Evolutionary conservation across 1,284 basidiomycete species (phyloP).

Genomic region (Ustilago hordei): DNA sequence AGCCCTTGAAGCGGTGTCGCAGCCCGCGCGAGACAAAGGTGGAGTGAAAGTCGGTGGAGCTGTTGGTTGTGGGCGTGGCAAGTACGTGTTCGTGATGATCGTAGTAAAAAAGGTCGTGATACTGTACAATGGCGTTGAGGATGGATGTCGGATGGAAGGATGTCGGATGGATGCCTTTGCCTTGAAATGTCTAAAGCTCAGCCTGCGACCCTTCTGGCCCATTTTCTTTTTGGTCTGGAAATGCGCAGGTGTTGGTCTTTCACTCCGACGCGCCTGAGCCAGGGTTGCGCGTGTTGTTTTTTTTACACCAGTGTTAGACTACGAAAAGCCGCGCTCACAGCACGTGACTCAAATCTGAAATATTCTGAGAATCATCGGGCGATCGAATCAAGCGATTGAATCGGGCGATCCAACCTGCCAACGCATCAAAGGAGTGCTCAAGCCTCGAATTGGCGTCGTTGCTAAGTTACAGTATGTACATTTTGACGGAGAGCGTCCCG

Average conservation of each 20-base stretch:
- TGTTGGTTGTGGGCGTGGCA: not conserved
- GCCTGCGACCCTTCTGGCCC: not conserved
- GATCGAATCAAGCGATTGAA: not conserved
- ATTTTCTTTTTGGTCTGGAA: not conserved
- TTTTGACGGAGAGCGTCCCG: not conserved
- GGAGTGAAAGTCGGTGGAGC: not conserved
- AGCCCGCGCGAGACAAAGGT: not conserved
- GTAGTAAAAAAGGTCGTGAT: not conserved
- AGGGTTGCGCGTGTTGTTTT: constrained; percentile 1
- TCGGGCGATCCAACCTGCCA: not conserved
- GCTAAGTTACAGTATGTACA: not conserved
- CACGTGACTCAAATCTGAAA: not conserved
- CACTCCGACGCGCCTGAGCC: not conserved
- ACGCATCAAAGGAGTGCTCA: not conserved
- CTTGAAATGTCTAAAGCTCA: not conserved
- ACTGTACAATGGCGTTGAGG: not conserved
- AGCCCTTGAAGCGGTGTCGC: not conserved
- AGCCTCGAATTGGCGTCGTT: not conserved
- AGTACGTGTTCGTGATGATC: not conserved
- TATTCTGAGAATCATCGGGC: not conserved
- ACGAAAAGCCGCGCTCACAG: not conserved
- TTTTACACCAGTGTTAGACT: not conserved
- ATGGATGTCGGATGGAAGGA: constrained; percentile 1
- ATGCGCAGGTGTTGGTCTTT: constrained; percentile 7
- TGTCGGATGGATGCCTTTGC: not conserved